These are phyloP conservation scores for Neostapfia colusana DNA, from an alignment of 176 grass and related monocot genomes.

Conservation along the genomic window DNA sequence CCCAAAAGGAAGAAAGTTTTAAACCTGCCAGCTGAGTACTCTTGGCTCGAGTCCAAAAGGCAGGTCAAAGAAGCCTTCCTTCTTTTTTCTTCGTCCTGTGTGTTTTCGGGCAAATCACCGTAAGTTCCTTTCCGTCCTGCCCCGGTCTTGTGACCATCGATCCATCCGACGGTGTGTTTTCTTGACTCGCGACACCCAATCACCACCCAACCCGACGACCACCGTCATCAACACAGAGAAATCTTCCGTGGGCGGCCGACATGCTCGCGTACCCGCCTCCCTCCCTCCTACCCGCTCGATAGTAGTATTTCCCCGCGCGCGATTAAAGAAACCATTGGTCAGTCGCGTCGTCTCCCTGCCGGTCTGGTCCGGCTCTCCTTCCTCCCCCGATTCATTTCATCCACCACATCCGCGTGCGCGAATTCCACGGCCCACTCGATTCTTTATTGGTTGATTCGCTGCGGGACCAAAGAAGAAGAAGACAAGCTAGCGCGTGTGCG, in stretches of 20 bases:
- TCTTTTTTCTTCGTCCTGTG: not conserved
- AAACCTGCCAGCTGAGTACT: not conserved
- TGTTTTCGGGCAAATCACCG: not conserved
- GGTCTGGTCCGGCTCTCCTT: not conserved
- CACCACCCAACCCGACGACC: constrained; percentile 30
- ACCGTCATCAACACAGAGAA: not conserved
- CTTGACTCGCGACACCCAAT: constrained; percentile 13
- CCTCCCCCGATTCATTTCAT: not conserved
- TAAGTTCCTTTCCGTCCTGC: no score
- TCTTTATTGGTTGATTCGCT: constrained; percentile 22
- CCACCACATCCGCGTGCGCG: constrained; percentile 39
- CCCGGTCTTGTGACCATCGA: not conserved
- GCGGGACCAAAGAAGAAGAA: constrained; percentile 20
- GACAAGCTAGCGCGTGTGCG: constrained; percentile 13
- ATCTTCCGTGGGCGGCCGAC: constrained; percentile 38
- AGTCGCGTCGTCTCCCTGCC: not conserved
- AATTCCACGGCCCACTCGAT: constrained; percentile 23
- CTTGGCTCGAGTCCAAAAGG: constrained; percentile 22
- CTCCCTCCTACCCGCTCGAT: constrained; percentile 38
- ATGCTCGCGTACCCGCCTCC: constrained; percentile 11
- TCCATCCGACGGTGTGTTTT: constrained; percentile 24
- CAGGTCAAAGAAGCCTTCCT: constrained; percentile 7
- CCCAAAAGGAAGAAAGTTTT: not conserved
- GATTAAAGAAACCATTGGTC: not conserved
- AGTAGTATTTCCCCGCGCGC: not conserved